Percentiles rank a stretch among this genome's conserved stretches.
These are phyloP conservation scores for Eimeria falciformis DNA, from an alignment of 169 alveolate species.

Conservation along the genomic window DNA sequence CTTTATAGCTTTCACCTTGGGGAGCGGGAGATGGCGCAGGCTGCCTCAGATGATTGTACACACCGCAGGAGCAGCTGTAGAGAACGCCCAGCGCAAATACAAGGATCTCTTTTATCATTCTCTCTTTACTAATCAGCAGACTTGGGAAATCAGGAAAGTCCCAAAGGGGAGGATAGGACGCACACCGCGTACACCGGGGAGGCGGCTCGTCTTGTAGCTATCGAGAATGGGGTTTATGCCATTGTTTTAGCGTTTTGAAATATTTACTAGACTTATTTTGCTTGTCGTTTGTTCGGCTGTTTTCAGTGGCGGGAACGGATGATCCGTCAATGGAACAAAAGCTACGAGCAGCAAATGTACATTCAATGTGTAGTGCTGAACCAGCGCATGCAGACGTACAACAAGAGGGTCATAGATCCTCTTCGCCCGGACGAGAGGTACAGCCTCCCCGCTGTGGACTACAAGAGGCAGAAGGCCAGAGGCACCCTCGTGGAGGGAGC, in stretches of 20 bases:
- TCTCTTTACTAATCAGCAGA: no score
- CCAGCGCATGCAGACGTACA: slow-evolving; percentile 82
- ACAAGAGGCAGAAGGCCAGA: slow-evolving; percentile 88
- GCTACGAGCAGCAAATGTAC: slow-evolving; percentile 82
- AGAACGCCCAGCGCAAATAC: no score
- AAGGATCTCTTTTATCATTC: no score
- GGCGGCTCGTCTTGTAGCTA: no score
- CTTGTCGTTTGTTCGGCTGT: background rate
- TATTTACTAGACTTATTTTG: background rate
- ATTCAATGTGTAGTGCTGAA: slow-evolving; percentile 83
- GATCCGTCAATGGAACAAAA: slow-evolving; percentile 86
- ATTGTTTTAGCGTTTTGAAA: no score
- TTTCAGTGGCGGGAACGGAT: slow-evolving; percentile 44
- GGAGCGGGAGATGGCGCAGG: background rate
- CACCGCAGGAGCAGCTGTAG: no score
- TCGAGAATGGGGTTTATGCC: no score
- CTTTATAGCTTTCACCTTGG: background rate
- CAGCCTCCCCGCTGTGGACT: slow-evolving; percentile 87
- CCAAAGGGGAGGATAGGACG: no score
- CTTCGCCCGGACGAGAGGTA: slow-evolving; percentile 85
- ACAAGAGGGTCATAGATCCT: slow-evolving; percentile 85
- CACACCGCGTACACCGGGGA: no score
- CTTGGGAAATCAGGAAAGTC: no score
- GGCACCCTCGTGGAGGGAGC: slow-evolving; percentile 92
- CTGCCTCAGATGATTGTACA: no score